Evolutionary conservation across 2,329 filamentous ascomycete species (phyloP), one percentile per base, ranked within the genome.

Genomic region (Clonostachys sp.): DNA sequence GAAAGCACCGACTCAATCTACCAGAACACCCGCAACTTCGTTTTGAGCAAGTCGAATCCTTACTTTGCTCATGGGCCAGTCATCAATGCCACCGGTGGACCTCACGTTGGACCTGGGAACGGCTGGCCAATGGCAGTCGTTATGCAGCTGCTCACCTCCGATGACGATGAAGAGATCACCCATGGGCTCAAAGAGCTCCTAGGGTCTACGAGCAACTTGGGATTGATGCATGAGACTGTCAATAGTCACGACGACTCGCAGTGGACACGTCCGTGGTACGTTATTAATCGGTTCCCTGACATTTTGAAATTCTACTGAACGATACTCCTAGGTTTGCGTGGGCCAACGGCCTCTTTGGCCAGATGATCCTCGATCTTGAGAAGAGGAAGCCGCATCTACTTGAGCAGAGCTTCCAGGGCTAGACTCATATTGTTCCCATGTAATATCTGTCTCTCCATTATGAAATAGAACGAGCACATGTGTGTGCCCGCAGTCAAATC

Each of bases 61-160:
- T 92, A 91, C 63, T 95, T 72, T 49, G 75, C 78, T 67, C 69
- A 67, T 17, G 77, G 77, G 0, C 73, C 74, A 4, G 70, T 77
- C 14, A 63, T 80, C 51, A 77, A 71, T 51, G 71, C 72, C 30
- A 71, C 75, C 1, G 77, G 77, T 12, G 75, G 77, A 0, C 76
- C 76, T 20, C 77, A 80, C 54, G 63, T 72, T 9, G 74, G 76
- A 0, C 77, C 90, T 3, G 78, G 84, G 49, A 84, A 85, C 60
- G 89, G 88, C 14, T 95, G 91, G 91, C 90, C 91, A 2, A 95
- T 95, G 89, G 87, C 83, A 42, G 75, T 89, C 54, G 82, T 95
- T 43, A 82, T 91, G 49, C 83, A 88, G 61, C 85, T 88, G 34
- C 79, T 92, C 76, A 95, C 90, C 2, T 83, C 79, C 36, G 78